Evolutionary conservation across 108 stramenopile species (phyloP).

Genomic region (Schizochytrium sp.): DNA sequence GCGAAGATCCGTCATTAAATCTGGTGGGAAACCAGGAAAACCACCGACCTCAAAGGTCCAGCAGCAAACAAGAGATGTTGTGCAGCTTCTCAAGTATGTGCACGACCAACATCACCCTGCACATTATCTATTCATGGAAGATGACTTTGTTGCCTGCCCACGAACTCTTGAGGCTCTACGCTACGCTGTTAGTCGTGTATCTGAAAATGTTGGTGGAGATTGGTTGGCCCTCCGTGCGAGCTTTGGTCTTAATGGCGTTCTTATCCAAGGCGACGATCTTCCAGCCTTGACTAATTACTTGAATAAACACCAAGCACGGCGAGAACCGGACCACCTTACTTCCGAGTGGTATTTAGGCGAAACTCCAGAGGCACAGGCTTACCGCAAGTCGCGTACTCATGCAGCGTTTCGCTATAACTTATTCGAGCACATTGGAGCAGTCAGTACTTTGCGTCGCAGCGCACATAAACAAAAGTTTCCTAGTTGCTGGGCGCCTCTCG

Average conservation of each 20-base stretch:
- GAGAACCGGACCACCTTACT: conserved; percentile 38
- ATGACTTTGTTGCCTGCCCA: conserved; percentile 63
- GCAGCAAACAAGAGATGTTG: conserved; percentile 64
- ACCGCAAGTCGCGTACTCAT: background rate
- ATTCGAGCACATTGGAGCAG: conserved; percentile 36
- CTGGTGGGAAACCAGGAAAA: conserved; percentile 6
- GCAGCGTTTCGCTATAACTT: conserved; percentile 48
- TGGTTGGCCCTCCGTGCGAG: conserved; percentile 37
- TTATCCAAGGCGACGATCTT: conserved; percentile 40
- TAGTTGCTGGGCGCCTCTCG: conserved; percentile 18
- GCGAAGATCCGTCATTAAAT: background rate
- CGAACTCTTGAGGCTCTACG: conserved; percentile 24
- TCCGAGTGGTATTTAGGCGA: conserved; percentile 39
- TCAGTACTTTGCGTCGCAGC: conserved; percentile 33
- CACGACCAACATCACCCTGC: conserved; percentile 12
- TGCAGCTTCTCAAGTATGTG: background rate
- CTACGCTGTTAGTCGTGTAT: conserved; percentile 5
- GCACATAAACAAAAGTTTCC: conserved; percentile 56
- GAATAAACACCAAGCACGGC: conserved; percentile 33
- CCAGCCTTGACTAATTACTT: background rate
- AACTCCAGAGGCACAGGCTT: background rate
- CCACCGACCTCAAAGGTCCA: conserved; percentile 56
- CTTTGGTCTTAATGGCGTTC: conserved; percentile 45
- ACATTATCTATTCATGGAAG: conserved; percentile 64
- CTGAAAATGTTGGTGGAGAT: conserved; percentile 31